Evolutionary conservation across 805 yeast species (phyloP), one percentile per base, ranked within the genome.

Genomic region (Tetrapisispora iriomotensis): DNA sequence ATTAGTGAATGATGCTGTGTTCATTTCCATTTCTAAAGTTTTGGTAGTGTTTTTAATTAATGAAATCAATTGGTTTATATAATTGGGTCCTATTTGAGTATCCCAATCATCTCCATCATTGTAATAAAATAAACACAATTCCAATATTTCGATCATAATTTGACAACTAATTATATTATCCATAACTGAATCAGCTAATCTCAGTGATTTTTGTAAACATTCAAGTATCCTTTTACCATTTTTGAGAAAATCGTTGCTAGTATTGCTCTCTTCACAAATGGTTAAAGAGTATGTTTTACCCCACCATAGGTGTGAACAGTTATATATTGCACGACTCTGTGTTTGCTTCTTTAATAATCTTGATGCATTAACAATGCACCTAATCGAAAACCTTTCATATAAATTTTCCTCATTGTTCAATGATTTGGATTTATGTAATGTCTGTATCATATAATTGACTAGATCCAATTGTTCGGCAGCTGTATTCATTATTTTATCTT

Each of bases 291-390:
- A 71, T 43, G 80, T 84, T 22, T 77, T 75, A 54, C 86, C 79
- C 88, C 94, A 83, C 95, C 95, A 90, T 34, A 90, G 63, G 60
- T 90, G 95, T 1, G 94, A 77, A 29, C 95, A 87, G 37, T 74
- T 62, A 55, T 81, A 83, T 5, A 56, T 92, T 0, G 95, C 79
- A n/a, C 96, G 74, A 58, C 96, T 87, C 59, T 90, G 97, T 53
- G 88, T 96, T 25, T 90, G 85, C 58, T 88, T 88, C 58, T 85
- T 85, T 53, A 88, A 67, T 37, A 90, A 69, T 57, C 83, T 83
- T n/a, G 94, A 83, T 6, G 94, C 94, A 51, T 85, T 82, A 29
- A 86, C 64, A 1, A 95, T 84, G 34, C 87, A 72, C 57, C 86
- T 82, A 14, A 92, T 81, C 35, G 86, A 84, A 46, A 88, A 65